These are phyloP conservation scores for Withania somnifera DNA, from an alignment of 305 asterid species.

Conservation along the genomic window DNA sequence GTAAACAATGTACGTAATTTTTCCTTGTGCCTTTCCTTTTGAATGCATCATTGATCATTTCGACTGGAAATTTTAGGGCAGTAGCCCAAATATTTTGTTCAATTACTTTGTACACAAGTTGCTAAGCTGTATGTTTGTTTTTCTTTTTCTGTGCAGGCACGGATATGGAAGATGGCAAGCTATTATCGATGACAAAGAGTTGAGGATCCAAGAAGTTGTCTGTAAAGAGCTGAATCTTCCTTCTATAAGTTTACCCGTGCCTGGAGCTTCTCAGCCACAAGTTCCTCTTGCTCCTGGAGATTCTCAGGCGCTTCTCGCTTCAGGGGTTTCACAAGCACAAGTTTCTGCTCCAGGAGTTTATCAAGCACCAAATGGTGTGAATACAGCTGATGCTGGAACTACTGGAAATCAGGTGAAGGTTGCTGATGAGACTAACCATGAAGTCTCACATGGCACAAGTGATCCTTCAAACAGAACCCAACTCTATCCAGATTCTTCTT, in stretches of 20 bases:
- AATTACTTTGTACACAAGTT: neutral
- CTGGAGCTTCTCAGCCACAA: constrained; percentile 54
- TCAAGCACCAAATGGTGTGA: constrained; percentile 36
- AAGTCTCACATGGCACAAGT: constrained; percentile 41
- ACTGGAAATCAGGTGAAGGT: constrained; percentile 42
- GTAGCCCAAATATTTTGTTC: neutral
- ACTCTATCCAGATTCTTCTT: constrained; percentile 54
- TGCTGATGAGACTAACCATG: constrained; percentile 34
- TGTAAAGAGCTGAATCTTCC: constrained; percentile 92
- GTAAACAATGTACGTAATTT: neutral
- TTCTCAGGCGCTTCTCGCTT: constrained; percentile 31
- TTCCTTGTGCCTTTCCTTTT: neutral
- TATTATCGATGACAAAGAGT: constrained; percentile 82
- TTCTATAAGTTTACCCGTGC: constrained; percentile 34
- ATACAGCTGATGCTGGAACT: constrained; percentile 37
- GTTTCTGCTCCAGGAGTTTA: constrained; percentile 17
- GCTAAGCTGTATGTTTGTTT: neutral
- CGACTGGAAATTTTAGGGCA: neutral
- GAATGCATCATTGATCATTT: neutral
- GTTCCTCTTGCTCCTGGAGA: constrained; percentile 25
- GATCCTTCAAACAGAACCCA: constrained; percentile 58
- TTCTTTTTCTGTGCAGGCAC: constrained; percentile 47
- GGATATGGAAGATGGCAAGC: constrained; percentile 99
- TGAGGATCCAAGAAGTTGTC: constrained; percentile 74
- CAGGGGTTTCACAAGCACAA: constrained; percentile 51